Percentiles rank a stretch among this genome's conserved stretches.
phyloP scores from a whole-genome alignment of 1,139 yeast genomes.

The Geotrichum siamense region DNA sequence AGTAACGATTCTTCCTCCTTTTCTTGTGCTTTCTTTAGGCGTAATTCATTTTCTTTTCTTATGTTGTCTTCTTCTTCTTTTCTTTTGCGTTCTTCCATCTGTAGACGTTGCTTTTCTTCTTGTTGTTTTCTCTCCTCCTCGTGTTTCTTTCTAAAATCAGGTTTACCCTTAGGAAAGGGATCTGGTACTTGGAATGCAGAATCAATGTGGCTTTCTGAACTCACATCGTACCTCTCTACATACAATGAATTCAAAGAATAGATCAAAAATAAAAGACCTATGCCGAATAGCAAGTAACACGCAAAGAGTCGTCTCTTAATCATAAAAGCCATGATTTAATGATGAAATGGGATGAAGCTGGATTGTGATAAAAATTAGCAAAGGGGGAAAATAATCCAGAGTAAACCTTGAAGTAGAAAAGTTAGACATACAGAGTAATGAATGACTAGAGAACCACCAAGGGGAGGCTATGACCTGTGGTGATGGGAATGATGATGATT shows the following conservation, averaged over 20 bases:
- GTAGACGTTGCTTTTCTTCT: not conserved
- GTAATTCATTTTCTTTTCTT: slow-evolving; percentile 2
- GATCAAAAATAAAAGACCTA: slow-evolving; percentile 15
- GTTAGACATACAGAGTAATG: too few species aligned
- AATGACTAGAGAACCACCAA: too few species aligned
- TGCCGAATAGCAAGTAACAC: slow-evolving; percentile 16
- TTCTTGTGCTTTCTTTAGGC: slow-evolving; percentile 4
- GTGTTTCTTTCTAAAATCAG: slow-evolving; percentile 17
- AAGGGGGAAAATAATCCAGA: too few species aligned
- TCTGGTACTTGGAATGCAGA: slow-evolving; percentile 16
- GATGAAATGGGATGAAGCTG: too few species aligned
- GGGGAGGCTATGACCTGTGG: too few species aligned
- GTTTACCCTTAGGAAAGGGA: slow-evolving; percentile 19
- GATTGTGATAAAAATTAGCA: too few species aligned
- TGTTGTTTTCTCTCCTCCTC: slow-evolving; percentile 13
- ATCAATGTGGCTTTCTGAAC: slow-evolving; percentile 13
- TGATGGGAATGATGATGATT: too few species aligned
- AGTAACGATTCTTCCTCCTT: slow-evolving; percentile 20
- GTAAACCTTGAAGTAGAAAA: too few species aligned
- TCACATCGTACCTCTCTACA: slow-evolving; percentile 15
- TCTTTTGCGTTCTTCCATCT: slow-evolving; percentile 1
- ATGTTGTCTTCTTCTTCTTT: slow-evolving; percentile 4
- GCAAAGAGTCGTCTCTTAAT: slow-evolving; percentile 17
- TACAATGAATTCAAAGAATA: slow-evolving; percentile 17
- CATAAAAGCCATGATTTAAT: too few species aligned